phyloP scores from a whole-genome alignment of 1,139 yeast species.

The Blastobotrys buckinghamii region DNA sequence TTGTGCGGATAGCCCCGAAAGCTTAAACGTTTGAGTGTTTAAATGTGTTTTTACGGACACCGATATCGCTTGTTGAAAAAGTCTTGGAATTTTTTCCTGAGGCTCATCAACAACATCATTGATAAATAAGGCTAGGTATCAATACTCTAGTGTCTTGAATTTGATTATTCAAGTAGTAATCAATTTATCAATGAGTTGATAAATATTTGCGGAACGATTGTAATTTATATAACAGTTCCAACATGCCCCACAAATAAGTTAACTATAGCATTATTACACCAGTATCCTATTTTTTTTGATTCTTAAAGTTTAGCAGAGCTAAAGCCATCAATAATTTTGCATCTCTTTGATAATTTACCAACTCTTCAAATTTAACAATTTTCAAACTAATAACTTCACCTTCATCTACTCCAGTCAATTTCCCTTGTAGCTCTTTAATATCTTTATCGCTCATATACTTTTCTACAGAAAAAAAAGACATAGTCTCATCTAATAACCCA shows the following conservation, averaged over 20 bases:
- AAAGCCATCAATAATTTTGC: conserved; percentile 22
- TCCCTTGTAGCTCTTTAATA: conserved; percentile 18
- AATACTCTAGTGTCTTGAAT: no score
- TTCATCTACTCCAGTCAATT: conserved; percentile 16
- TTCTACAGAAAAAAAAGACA: conserved; percentile 17
- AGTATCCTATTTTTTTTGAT: no score
- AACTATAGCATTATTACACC: no score
- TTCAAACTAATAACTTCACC: conserved; percentile 20
- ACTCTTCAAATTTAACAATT: conserved; percentile 15
- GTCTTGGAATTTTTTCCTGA: no score
- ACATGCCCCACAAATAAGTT: no score
- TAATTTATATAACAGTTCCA: no score
- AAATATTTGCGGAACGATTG: no score
- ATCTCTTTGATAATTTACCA: conserved; percentile 15
- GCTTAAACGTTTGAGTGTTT: neutral
- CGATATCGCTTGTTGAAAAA: neutral
- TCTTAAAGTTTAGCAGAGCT: conserved; percentile 11
- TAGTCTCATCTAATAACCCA: conserved; percentile 21
- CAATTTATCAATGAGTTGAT: no score
- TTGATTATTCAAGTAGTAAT: no score
- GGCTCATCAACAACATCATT: no score
- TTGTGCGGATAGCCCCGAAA: conserved; percentile 1
- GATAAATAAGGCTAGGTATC: no score
- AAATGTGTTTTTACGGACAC: no score
- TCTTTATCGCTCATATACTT: conserved; percentile 15